Evolutionary conservation across 345 rosid species (phyloP).

Genomic region (rapeseed (Brassica napus)): Da-Ae NC_063444.1:3578001-3578500

Average conservation of each 20-base stretch:
- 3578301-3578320: constrained; percentile 28
- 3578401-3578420: constrained; percentile 83
- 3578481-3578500: too few species aligned
- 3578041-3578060: constrained; percentile 74
- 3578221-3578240: constrained; percentile 90
- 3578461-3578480: not conserved
- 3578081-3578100: constrained; percentile 66
- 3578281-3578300: constrained; percentile 98
- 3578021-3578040: constrained; percentile 87
- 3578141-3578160: not conserved
- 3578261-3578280: constrained; percentile 93
- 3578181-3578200: constrained; percentile 49
- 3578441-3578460: constrained; percentile 89
- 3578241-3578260: constrained; percentile 94
- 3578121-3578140: not conserved
- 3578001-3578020: constrained; percentile 73
- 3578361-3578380: too few species aligned
- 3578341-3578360: too few species aligned
- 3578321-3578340: too few species aligned
- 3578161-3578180: not conserved
- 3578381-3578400: constrained; percentile 54
- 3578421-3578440: constrained; percentile 91
- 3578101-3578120: constrained; percentile 54
- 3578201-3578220: constrained; percentile 91
- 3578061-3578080: constrained; percentile 60